Base-by-base conservation (phyloP, 257 asterid genomes). In the Paraleonurus japonicus region DNA sequence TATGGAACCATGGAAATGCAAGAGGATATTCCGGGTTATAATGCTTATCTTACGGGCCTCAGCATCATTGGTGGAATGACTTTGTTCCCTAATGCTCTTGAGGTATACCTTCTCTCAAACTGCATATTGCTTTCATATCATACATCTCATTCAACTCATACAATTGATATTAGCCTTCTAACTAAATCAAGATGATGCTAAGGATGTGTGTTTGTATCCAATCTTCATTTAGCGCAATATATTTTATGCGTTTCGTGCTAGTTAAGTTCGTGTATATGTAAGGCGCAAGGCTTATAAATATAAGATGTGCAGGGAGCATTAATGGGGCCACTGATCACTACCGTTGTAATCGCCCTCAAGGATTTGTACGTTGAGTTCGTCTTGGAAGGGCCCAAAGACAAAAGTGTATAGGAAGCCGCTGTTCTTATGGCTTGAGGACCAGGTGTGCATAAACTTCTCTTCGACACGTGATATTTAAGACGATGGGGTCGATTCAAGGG, bases 61-160 rank as follows among this genome's bases (percentile, higher is more conserved):
- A 95, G 99, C 83, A 90, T 95, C 72, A 83, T 95, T 13, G 99
- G 99, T 12, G 99, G 99, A n/a, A 87, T 95, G 97, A 85, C 99
- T 47, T 81, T 95, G 86, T 92, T 95, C 76, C 70, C 92, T 37
- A 88, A 96, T 27, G 96, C 96, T 33, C 60, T 95, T 7, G 97
- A 92, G 98, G 99, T 91, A 86, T 67, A n/a, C n/a, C n/a, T 59
- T 2, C 28, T 13, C 16, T 15, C 2, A 1, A 10, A n/a, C n/a
- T 30, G 35, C 6, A 35, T 35, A n/a, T n/a, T n/a, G n/a, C n/a
- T n/a, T n/a, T n/a, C n/a, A n/a, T n/a, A 35, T 3, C 47, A 39
- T 39, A 9, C 47, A 1, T 35, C 43, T 35, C 13, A 37, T 8
- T 37, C 15, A 37, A 37, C 45, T 37, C 10, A 1, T 32, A 4